A percentile compares a stretch with the other conserved stretches of the same genome.
phyloP scores from a whole-genome alignment of 2,329 filamentous ascomycete species.

The Ascocoryne sarcoides region DNA sequence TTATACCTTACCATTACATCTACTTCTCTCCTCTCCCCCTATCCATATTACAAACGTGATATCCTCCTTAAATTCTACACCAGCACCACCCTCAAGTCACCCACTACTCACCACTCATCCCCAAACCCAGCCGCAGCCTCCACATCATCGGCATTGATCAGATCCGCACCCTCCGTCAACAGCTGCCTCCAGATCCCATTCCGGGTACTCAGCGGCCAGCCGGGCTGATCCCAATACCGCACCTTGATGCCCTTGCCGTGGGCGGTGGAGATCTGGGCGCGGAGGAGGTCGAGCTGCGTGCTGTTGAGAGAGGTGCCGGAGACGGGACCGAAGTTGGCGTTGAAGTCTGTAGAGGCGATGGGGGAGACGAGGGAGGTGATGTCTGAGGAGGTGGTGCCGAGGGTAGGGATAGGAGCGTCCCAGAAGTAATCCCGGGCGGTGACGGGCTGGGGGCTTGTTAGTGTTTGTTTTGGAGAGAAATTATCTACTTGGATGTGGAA shows the following conservation, averaged over 20 bases:
- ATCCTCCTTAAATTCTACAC: too few species aligned
- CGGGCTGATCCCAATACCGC: conserved; percentile 52
- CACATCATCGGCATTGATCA: conserved; percentile 54
- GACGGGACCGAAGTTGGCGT: conserved; percentile 39
- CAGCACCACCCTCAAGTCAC: too few species aligned
- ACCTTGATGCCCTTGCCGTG: conserved; percentile 41
- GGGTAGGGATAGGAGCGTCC: conserved; percentile 35
- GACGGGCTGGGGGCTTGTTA: too few species aligned
- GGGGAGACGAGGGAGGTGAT: conserved; percentile 24
- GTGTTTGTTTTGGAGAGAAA: too few species aligned
- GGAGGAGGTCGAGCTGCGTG: conserved; percentile 35
- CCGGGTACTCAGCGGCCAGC: conserved; percentile 44
- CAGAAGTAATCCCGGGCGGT: conserved; percentile 48
- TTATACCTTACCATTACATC: background rate
- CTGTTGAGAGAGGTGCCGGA: conserved; percentile 38
- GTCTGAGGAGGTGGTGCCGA: conserved; percentile 22
- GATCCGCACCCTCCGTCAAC: conserved; percentile 45
- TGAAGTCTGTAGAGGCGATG: conserved; percentile 48
- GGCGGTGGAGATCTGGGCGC: conserved; percentile 36
- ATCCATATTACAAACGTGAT: too few species aligned
- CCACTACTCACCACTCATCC: conserved; percentile 12
- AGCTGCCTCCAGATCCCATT: conserved; percentile 48
- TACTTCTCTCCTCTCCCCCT: background rate
- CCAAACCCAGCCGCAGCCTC: conserved; percentile 20
- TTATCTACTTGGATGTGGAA: too few species aligned